Evolutionary conservation across 2,329 filamentous ascomycete species (phyloP).

Genomic region (Cryphonectria nitschkei): DNA sequence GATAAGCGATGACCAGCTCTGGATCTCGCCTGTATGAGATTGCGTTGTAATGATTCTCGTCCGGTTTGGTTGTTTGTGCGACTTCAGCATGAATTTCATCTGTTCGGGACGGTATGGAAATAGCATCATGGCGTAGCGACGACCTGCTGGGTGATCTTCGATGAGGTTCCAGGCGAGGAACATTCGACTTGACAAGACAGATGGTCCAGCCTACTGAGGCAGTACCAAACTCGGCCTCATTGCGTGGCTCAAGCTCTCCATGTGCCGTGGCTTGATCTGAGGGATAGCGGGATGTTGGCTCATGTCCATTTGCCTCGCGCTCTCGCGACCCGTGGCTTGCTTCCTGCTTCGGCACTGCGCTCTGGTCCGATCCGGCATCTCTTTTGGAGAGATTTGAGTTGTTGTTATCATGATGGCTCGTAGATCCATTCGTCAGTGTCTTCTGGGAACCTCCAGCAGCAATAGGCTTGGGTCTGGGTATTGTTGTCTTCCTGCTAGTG

Average conservation of each 20-base stretch:
- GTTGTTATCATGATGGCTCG: not conserved
- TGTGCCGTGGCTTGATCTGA: too few species aligned
- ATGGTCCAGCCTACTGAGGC: not conserved
- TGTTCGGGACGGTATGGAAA: not conserved
- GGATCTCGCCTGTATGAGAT: constrained; percentile 21
- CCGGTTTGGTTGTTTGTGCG: not conserved
- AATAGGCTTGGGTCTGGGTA: constrained; percentile 9
- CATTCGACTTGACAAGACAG: not conserved
- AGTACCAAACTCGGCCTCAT: not conserved
- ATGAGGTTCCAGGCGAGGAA: not conserved
- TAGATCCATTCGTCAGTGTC: not conserved
- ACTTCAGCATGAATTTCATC: not conserved
- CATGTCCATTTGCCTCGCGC: not conserved
- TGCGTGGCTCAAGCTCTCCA: not conserved
- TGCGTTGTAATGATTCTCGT: constrained; percentile 5
- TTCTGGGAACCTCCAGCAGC: not conserved
- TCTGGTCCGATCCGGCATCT: not conserved
- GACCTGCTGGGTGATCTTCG: not conserved
- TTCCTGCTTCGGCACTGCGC: not conserved
- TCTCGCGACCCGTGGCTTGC: not conserved
- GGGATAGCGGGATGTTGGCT: too few species aligned
- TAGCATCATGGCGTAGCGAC: not conserved
- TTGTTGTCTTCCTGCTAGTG: not conserved
- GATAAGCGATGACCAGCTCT: constrained; percentile 22
- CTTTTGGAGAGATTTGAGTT: not conserved